Conservation (phyloP, 768 basidiomycete species). For the Myochromella boudieri region DNA sequence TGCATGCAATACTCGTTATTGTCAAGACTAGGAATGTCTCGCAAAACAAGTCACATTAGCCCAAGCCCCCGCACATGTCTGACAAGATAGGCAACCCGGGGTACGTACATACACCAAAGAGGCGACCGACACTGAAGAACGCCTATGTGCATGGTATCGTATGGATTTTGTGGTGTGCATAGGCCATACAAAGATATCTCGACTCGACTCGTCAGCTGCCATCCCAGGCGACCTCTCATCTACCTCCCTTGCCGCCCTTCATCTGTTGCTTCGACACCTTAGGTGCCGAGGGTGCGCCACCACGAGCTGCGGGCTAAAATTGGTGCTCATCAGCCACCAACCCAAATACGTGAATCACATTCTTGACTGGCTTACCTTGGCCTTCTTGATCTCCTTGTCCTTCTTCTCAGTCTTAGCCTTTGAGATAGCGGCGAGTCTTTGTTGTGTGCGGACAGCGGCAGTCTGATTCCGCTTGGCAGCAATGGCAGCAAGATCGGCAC, state of each 20-base stretch:
- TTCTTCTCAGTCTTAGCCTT: constrained; percentile 98
- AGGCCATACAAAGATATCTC: constrained; percentile 26
- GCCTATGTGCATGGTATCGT: constrained; percentile 22
- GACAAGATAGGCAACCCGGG: not conserved
- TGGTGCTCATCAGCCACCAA: too few species aligned
- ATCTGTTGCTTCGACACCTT: constrained; percentile 95
- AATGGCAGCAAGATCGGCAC: constrained; percentile 91
- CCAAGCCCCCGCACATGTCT: not conserved
- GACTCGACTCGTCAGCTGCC: constrained; percentile 16
- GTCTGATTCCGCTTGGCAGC: constrained; percentile 93
- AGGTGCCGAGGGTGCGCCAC: constrained; percentile 58
- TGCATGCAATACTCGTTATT: too few species aligned
- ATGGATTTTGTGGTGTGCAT: constrained; percentile 26
- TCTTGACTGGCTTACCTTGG: constrained; percentile 62
- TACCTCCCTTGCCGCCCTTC: constrained; percentile 85
- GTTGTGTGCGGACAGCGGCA: constrained; percentile 76
- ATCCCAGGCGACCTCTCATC: constrained; percentile 40
- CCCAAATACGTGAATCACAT: too few species aligned
- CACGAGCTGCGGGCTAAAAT: constrained; percentile 54
- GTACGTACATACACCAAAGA: not conserved
- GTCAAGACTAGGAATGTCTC: too few species aligned
- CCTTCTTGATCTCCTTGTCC: constrained; percentile 91
- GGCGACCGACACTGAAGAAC: constrained; percentile 1
- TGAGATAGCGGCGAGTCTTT: constrained; percentile 80
- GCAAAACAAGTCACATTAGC: too few species aligned